phyloP scores from a whole-genome alignment of 1,284 basidiomycete genomes.

The Fomitopsis palustris region DNA sequence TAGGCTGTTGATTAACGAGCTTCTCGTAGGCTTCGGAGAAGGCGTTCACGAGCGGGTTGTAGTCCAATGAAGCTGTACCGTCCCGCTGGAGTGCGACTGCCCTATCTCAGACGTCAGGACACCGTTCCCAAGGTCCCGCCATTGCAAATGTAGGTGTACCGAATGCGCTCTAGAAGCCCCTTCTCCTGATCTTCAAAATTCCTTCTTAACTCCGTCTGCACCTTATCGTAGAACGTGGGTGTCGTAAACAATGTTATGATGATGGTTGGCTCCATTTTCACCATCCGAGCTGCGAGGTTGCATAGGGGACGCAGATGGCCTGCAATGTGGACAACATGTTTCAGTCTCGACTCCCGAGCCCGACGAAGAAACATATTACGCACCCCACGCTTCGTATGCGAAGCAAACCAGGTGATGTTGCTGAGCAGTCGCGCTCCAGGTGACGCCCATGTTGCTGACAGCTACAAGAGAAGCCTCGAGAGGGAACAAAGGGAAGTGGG shows the following conservation, averaged over 20 bases:
- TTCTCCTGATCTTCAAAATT: background rate
- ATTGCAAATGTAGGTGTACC: background rate
- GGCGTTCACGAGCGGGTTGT: background rate
- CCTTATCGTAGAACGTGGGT: background rate
- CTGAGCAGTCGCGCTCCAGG: background rate
- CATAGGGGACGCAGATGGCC: slow-evolving; percentile 2
- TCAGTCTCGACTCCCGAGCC: background rate
- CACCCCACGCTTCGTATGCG: slow-evolving; percentile 2
- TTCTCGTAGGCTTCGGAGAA: background rate
- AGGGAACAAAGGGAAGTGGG: background rate
- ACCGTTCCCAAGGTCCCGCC: background rate
- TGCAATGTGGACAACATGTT: background rate
- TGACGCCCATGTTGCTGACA: background rate
- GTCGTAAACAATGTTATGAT: background rate
- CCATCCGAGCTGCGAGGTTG: background rate
- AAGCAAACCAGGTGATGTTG: background rate
- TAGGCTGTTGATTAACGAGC: background rate
- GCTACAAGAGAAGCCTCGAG: background rate
- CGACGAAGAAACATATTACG: background rate
- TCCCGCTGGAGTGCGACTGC: background rate
- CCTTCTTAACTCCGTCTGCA: slow-evolving; percentile 2
- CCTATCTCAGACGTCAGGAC: background rate
- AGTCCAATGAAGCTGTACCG: background rate
- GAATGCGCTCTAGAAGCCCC: background rate
- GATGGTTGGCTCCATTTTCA: background rate